Evolutionary conservation across 768 basidiomycete species (phyloP).

Genomic region (Xerocomus spinulosus): DNA sequence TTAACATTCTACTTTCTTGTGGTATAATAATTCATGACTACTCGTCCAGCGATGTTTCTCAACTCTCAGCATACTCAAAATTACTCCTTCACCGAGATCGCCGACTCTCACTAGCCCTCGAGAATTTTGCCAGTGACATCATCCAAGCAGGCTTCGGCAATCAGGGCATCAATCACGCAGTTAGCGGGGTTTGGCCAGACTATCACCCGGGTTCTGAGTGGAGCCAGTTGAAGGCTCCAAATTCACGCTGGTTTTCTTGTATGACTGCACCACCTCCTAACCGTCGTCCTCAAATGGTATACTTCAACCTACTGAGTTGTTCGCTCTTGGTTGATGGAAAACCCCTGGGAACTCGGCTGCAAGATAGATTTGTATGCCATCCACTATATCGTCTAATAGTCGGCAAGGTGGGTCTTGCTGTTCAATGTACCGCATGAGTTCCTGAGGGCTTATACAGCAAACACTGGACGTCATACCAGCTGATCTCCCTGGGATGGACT

Average conservation of each 20-base stretch:
- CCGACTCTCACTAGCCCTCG: constrained; percentile 29
- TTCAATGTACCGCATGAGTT: not conserved
- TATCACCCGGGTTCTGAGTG: constrained; percentile 27
- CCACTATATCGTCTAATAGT: constrained; percentile 18
- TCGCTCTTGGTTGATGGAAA: constrained; percentile 22
- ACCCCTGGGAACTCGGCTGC: constrained; percentile 15
- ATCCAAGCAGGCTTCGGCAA: constrained; percentile 6
- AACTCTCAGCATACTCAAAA: constrained; percentile 9
- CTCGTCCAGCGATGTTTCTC: constrained; percentile 11
- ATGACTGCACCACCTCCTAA: constrained; percentile 14
- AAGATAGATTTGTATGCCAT: constrained; percentile 5
- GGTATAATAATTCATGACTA: constrained; percentile 32
- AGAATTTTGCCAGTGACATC: constrained; percentile 8
- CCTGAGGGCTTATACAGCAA: constrained; percentile 9
- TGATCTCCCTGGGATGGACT: constrained; percentile 24
- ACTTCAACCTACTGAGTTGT: constrained; percentile 37
- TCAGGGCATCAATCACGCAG: constrained; percentile 28
- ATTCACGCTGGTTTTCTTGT: constrained; percentile 29
- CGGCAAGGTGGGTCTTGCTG: constrained; percentile 9
- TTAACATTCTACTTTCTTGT: constrained; percentile 31
- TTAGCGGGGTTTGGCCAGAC: constrained; percentile 28
- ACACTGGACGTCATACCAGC: constrained; percentile 14
- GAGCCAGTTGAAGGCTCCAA: constrained; percentile 15
- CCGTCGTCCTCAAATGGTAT: constrained; percentile 26
- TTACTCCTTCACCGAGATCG: constrained; percentile 30